Conservation (phyloP, 2,329 filamentous ascomycete species). For the Cryphonectria radicalis region DNA sequence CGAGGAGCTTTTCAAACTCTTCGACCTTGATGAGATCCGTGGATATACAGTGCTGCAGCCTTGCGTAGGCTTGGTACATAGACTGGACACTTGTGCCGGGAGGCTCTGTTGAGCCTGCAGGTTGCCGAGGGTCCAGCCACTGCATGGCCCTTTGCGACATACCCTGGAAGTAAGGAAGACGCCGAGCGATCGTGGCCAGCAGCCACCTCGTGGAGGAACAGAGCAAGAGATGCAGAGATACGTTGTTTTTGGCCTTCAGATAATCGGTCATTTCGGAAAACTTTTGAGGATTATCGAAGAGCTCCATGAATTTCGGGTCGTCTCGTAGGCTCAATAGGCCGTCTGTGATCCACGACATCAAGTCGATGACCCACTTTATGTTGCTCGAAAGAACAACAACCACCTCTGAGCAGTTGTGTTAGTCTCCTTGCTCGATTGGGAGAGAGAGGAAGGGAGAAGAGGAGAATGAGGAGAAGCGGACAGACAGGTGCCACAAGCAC, state of each 20-base stretch:
- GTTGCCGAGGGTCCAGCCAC: slow-evolving; percentile 38
- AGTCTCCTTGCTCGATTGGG: not conserved
- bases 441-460: slow-evolving; percentile 8
- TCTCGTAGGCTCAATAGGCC: slow-evolving; percentile 60
- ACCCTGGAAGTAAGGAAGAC: slow-evolving; percentile 60
- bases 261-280: slow-evolving; percentile 56
- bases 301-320: slow-evolving; percentile 54
- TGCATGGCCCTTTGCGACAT: slow-evolving; percentile 54
- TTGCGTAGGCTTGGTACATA: slow-evolving; percentile 61
- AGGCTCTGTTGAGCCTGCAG: slow-evolving; percentile 34
- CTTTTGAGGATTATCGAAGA: slow-evolving; percentile 50
- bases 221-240: slow-evolving; percentile 67
- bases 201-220: slow-evolving; percentile 76
- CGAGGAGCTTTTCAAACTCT: slow-evolving; percentile 67
- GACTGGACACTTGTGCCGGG: slow-evolving; percentile 44
- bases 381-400: slow-evolving; percentile 75
- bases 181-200: slow-evolving; percentile 69
- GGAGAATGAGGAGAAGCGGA: not conserved
- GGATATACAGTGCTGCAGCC: slow-evolving; percentile 56
- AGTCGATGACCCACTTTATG: slow-evolving; percentile 76
- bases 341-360: slow-evolving; percentile 67
- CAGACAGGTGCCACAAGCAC: slow-evolving; percentile 28
- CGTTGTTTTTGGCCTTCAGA: slow-evolving; percentile 58
- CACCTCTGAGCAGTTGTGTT: slow-evolving; percentile 57
- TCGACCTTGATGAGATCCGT: slow-evolving; percentile 60